phyloP scores from a whole-genome alignment of 1,139 yeast species.

The Hyphopichia buzzinii region DNA sequence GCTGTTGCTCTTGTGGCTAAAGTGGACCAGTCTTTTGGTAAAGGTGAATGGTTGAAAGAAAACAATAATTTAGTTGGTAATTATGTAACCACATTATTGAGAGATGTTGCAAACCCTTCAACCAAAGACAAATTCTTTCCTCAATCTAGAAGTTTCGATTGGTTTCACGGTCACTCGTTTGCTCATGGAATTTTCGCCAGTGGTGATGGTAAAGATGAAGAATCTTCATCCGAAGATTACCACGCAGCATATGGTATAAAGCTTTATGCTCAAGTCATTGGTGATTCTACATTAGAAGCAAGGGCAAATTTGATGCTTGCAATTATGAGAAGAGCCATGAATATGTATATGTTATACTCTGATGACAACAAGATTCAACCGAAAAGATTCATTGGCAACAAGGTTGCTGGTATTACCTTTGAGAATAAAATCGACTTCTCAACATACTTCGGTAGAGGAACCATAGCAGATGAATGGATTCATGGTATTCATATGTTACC shows the following conservation, averaged over 20 bases:
- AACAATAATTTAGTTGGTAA: slow-evolving; percentile 27
- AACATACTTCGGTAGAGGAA: slow-evolving; percentile 45
- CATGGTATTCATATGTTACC: slow-evolving; percentile 52
- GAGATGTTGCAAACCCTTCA: slow-evolving; percentile 43
- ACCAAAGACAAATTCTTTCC: slow-evolving; percentile 37
- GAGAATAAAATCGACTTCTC: slow-evolving; percentile 46
- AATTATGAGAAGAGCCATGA: slow-evolving; percentile 40
- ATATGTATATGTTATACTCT: slow-evolving; percentile 41
- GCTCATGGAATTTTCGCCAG: slow-evolving; percentile 47
- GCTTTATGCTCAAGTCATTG: slow-evolving; percentile 33
- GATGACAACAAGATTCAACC: slow-evolving; percentile 43
- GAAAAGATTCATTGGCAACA: slow-evolving; percentile 33
- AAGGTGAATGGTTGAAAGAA: slow-evolving; percentile 25
- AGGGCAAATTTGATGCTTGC: slow-evolving; percentile 44
- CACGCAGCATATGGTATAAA: slow-evolving; percentile 46
- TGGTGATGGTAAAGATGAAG: slow-evolving; percentile 49
- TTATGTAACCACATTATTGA: slow-evolving; percentile 33
- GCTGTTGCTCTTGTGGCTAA: slow-evolving; percentile 65
- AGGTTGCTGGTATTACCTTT: slow-evolving; percentile 46
- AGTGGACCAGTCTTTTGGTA: slow-evolving; percentile 39
- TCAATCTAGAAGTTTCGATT: slow-evolving; percentile 41
- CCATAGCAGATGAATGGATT: slow-evolving; percentile 44
- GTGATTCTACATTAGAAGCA: slow-evolving; percentile 33
- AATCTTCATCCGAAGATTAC: slow-evolving; percentile 46
- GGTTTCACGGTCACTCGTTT: slow-evolving; percentile 49